A percentile compares a stretch with the other conserved stretches of the same genome.
Conservation (phyloP, 108 stramenopile genomes). For the Stephanodiscus triporus region DNA sequence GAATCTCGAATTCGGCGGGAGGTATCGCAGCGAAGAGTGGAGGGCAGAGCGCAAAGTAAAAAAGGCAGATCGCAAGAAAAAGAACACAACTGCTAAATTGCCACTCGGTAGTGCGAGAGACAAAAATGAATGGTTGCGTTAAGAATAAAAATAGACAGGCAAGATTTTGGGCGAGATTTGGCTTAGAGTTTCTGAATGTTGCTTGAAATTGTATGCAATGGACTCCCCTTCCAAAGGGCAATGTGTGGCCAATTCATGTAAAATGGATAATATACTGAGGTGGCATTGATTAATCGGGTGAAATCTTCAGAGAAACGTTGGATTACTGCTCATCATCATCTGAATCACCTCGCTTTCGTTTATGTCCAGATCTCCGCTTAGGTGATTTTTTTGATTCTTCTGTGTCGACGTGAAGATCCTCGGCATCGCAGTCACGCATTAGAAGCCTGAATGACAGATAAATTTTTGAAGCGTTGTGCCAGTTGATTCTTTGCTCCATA, state of each 20-base stretch:
- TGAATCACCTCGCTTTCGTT: slow-evolving; percentile 24
- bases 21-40: slow-evolving; percentile 39
- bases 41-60: slow-evolving; percentile 29
- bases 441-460: slow-evolving; percentile 30
- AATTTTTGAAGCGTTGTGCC: slow-evolving; percentile 34
- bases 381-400: slow-evolving; percentile 17
- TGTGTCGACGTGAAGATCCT: slow-evolving; percentile 19
- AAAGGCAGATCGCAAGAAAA: slow-evolving; percentile 26
- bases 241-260: neutral
- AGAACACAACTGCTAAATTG: slow-evolving; percentile 12
- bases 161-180: neutral
- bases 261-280: neutral
- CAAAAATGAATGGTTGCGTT: neutral
- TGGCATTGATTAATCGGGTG: slow-evolving; percentile 10
- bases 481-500: slow-evolving; percentile 25
- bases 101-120: neutral
- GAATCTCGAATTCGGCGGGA: slow-evolving; percentile 30
- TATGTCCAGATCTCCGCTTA: slow-evolving; percentile 14
- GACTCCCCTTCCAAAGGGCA: slow-evolving; percentile 6
- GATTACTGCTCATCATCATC: neutral
- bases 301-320: slow-evolving; percentile 11
- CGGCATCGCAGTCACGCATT: slow-evolving; percentile 26
- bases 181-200: neutral
- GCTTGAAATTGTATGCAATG: neutral
- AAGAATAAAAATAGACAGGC: neutral